These are phyloP conservation scores for Podospora anserina DNA, from an alignment of 495 filamentous ascomycete species.

Conservation along the genomic window DNA sequence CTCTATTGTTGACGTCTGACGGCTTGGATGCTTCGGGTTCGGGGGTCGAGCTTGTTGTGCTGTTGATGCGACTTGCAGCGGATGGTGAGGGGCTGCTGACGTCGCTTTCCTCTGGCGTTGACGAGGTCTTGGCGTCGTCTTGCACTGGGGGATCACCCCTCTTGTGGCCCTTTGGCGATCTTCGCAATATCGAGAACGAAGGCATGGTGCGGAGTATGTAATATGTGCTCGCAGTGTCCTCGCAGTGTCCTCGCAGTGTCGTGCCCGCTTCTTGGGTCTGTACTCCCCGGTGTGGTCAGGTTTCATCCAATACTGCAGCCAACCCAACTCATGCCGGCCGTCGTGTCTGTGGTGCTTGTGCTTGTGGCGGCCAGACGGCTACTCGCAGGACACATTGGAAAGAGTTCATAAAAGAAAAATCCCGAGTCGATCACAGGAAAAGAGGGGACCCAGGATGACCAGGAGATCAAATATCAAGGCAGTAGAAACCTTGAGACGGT, in stretches of 20 bases:
- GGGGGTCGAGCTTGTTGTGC: not conserved
- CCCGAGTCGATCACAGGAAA: not conserved
- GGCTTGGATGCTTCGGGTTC: not conserved
- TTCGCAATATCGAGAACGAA: constrained; percentile 31
- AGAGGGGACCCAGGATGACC: not conserved
- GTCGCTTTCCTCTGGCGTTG: not conserved
- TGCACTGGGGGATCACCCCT: constrained; percentile 11
- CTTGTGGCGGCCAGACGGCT: constrained; percentile 6
- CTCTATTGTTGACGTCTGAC: not conserved
- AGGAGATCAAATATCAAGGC: constrained; percentile 1
- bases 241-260: constrained; percentile 8
- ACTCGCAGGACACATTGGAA: not conserved
- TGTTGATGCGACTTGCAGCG: not conserved
- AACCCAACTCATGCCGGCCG: not conserved
- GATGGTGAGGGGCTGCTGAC: not conserved
- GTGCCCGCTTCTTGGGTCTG: constrained; percentile 12
- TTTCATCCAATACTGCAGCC: constrained; percentile 14
- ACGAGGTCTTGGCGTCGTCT: constrained; percentile 22
- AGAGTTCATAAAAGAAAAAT: not conserved
- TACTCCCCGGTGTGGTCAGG: not conserved
- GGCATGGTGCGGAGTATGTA: constrained; percentile 22
- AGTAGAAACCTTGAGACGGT: not conserved
- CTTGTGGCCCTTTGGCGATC: constrained; percentile 25
- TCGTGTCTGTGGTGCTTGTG: not conserved
- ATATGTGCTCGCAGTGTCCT: constrained; percentile 9